Evolutionary conservation across 2,329 filamentous ascomycete species (phyloP).

Genomic region (Penicillium concentricum): DNA sequence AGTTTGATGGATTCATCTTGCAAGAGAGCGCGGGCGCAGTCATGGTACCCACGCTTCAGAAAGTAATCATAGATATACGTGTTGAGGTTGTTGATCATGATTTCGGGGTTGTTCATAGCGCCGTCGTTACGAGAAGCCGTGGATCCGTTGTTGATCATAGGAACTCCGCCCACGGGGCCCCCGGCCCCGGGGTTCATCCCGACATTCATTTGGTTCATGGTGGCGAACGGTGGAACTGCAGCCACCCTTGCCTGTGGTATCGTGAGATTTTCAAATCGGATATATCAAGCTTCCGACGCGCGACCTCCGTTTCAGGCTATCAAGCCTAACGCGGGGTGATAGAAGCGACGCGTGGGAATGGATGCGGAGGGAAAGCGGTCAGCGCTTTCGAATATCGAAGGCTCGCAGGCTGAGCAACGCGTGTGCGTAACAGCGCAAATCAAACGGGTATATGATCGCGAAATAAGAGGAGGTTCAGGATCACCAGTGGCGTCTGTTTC

Average conservation of each 20-base stretch:
- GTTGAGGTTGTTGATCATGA: constrained; percentile 52
- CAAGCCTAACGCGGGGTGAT: constrained; percentile 29
- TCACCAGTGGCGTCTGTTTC: constrained; percentile 10
- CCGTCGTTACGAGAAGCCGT: constrained; percentile 44
- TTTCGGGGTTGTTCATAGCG: constrained; percentile 40
- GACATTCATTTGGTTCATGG: constrained; percentile 60
- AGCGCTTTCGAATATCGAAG: constrained; percentile 12
- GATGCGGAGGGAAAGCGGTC: constrained; percentile 19
- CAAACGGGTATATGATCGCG: constrained; percentile 3
- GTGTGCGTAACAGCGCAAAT: constrained; percentile 9
- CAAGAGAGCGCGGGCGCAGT: constrained; percentile 74
- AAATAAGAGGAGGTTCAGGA: neutral
- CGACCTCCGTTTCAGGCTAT: constrained; percentile 34
- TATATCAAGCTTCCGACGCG: constrained; percentile 24
- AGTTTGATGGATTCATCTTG: constrained; percentile 61
- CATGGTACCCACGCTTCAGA: constrained; percentile 77
- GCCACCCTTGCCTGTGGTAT: constrained; percentile 36
- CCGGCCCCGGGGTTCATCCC: constrained; percentile 56
- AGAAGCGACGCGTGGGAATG: constrained; percentile 16
- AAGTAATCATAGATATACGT: constrained; percentile 74
- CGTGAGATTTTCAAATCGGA: constrained; percentile 30
- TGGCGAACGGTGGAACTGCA: constrained; percentile 33
- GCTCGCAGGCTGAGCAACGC: neutral
- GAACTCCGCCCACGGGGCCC: constrained; percentile 57
- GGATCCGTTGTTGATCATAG: constrained; percentile 55